Conservation (phyloP, 805 yeast genomes). For the Starmerella cellae region DNA sequence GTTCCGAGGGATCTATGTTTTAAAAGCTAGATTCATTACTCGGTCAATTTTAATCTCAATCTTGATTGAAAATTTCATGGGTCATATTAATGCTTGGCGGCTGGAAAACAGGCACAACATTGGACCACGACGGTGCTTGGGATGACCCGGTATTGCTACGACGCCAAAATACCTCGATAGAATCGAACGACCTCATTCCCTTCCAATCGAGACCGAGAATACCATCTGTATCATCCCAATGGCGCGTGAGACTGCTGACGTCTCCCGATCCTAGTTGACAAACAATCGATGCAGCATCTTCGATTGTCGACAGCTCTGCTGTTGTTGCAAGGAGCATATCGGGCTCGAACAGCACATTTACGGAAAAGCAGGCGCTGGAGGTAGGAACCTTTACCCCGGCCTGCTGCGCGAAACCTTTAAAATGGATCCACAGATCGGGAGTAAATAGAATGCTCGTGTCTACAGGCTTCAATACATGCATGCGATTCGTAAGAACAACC, state of each 20-base stretch:
- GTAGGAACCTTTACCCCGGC: conserved; percentile 1
- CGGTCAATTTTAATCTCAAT: too few species aligned
- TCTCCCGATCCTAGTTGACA: not conserved
- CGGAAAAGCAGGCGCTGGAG: not conserved
- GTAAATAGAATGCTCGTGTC: not conserved
- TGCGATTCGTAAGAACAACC: not conserved
- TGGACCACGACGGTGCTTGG: too few species aligned
- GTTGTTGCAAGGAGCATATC: not conserved
- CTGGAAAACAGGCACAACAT: too few species aligned
- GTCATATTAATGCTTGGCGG: too few species aligned
- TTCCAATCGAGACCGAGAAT: conserved; percentile 7
- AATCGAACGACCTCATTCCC: conserved; percentile 15
- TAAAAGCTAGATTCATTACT: too few species aligned
- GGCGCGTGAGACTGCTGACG: conserved; percentile 3
- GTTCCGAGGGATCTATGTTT: too few species aligned
- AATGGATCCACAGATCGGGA: conserved; percentile 3
- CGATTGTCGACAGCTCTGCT: not conserved
- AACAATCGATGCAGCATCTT: not conserved
- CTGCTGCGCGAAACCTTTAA: not conserved
- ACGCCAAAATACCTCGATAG: conserved; percentile 15
- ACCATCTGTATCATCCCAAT: conserved; percentile 18
- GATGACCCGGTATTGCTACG: too few species aligned
- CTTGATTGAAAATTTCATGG: too few species aligned
- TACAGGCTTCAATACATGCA: not conserved
- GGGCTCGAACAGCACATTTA: conserved; percentile 6